Conservation (phyloP, 768 basidiomycete genomes). For the Fomitopsis pulvina region DNA sequence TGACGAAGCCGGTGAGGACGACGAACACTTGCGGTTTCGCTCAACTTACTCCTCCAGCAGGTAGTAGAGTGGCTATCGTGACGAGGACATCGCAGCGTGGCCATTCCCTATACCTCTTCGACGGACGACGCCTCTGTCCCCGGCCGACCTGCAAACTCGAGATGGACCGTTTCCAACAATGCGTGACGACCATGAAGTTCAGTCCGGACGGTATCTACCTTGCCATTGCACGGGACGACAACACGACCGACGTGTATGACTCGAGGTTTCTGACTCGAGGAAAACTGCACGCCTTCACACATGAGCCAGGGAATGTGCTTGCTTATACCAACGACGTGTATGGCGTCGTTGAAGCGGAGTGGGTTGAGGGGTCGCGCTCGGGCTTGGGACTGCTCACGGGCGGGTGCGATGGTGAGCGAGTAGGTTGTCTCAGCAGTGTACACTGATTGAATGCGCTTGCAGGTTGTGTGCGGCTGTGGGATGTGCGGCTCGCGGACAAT, state of each 20-base stretch:
- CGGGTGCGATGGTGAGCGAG: slow-evolving; percentile 52
- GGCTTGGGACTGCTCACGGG: slow-evolving; percentile 51
- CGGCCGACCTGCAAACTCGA: neutral
- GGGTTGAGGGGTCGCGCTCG: slow-evolving; percentile 37
- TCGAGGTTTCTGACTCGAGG: slow-evolving; percentile 42
- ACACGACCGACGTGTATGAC: slow-evolving; percentile 57
- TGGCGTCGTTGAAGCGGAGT: slow-evolving; percentile 47
- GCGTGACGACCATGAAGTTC: slow-evolving; percentile 41
- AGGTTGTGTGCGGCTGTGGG: slow-evolving; percentile 73
- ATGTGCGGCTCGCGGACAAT: slow-evolving; percentile 37
- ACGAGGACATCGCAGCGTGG: neutral
- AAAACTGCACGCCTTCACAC: slow-evolving; percentile 42
- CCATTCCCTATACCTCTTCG: neutral
- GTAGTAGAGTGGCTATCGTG: neutral
- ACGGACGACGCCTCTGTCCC: neutral
- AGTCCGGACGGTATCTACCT: slow-evolving; percentile 59
- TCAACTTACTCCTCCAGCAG: neutral
- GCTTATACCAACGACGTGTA: slow-evolving; percentile 26
- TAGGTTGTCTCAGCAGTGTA: neutral
- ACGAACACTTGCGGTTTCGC: neutral
- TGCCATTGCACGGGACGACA: slow-evolving; percentile 55
- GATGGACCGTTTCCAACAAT: slow-evolving; percentile 10
- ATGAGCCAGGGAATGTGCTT: slow-evolving; percentile 24
- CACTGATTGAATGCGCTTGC: slow-evolving; percentile 7
- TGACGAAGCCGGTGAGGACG: slow-evolving; percentile 35